Conservation (phyloP, 2,329 filamentous ascomycete species). For the Neocucurbitaria cava region DNA sequence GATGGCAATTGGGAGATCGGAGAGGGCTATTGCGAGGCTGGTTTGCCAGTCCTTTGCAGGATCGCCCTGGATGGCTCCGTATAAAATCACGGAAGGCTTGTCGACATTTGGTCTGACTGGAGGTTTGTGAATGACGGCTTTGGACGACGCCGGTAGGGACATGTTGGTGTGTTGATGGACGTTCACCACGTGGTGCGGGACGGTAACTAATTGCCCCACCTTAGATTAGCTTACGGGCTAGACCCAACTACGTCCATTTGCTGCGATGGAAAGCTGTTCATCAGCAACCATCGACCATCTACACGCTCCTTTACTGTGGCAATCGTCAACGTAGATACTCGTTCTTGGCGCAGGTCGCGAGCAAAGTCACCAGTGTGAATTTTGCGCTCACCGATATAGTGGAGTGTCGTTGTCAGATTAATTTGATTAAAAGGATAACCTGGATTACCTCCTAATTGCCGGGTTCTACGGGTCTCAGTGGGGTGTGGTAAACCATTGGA, state of each 20-base stretch:
- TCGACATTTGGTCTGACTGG: conserved; percentile 21
- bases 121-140: conserved; percentile 31
- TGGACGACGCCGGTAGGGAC: conserved; percentile 11
- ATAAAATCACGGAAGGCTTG: conserved; percentile 61
- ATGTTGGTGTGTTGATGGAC: conserved; percentile 10
- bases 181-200: not conserved
- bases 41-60: conserved; percentile 59
- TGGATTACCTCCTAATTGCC: too few species aligned
- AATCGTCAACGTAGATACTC: too few species aligned
- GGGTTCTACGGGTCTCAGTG: too few species aligned
- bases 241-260: not conserved
- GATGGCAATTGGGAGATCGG: conserved; percentile 59
- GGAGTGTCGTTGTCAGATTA: too few species aligned
- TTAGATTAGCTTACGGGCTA: conserved; percentile 5
- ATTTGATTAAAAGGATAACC: too few species aligned
- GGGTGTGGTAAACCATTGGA: too few species aligned
- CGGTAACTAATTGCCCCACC: not conserved
- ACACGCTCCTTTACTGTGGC: too few species aligned
- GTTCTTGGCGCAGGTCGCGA: too few species aligned
- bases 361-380: too few species aligned
- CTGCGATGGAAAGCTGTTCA: too few species aligned
- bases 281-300: not conserved
- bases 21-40: conserved; percentile 47
- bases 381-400: too few species aligned
- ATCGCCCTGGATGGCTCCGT: conserved; percentile 59